A percentile compares a stretch with the other conserved stretches of the same genome.
Evolutionary conservation across 1,139 yeast species (phyloP).

Genomic region (Meyerozyma athensensis): DNA sequence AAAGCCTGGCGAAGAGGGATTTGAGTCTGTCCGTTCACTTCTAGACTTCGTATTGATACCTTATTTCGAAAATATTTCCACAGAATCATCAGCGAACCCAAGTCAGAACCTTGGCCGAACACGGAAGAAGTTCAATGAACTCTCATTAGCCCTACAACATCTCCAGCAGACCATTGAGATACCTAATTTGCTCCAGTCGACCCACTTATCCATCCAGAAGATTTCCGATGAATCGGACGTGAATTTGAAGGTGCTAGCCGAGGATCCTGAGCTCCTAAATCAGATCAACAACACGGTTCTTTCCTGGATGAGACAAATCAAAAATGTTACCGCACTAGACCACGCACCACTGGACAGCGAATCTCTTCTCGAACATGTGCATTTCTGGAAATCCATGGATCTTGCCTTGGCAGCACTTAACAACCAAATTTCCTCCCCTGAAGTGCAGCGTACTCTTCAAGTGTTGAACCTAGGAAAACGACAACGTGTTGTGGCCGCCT

Average conservation of each 20-base stretch:
- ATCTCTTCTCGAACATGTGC: conserved; percentile 61
- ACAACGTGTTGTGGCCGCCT: conserved; percentile 71
- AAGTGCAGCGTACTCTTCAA: conserved; percentile 55
- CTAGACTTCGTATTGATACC: background rate
- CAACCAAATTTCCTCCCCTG: conserved; percentile 52
- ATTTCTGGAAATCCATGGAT: conserved; percentile 78
- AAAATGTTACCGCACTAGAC: conserved; percentile 48
- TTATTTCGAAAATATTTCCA: background rate
- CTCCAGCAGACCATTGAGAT: conserved; percentile 64
- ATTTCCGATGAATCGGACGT: conserved; percentile 2
- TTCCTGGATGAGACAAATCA: conserved; percentile 67
- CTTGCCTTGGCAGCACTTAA: conserved; percentile 52
- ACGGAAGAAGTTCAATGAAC: conserved; percentile 61
- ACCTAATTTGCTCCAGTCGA: conserved; percentile 53
- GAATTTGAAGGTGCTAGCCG: conserved; percentile 14
- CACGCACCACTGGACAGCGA: conserved; percentile 55
- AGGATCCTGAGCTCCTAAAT: conserved; percentile 58
- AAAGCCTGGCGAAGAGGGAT: background rate
- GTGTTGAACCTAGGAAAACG: conserved; percentile 68
- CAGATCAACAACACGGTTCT: conserved; percentile 63
- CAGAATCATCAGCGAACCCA: background rate
- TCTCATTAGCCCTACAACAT: conserved; percentile 64
- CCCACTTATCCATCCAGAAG: conserved; percentile 49
- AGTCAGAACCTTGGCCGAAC: background rate
- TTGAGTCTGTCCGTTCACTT: background rate